These are phyloP conservation scores for Encephalitozoon romaleae DNA, from an alignment of 371 early-diverging fungal genomes.

Conservation along the genomic window DNA sequence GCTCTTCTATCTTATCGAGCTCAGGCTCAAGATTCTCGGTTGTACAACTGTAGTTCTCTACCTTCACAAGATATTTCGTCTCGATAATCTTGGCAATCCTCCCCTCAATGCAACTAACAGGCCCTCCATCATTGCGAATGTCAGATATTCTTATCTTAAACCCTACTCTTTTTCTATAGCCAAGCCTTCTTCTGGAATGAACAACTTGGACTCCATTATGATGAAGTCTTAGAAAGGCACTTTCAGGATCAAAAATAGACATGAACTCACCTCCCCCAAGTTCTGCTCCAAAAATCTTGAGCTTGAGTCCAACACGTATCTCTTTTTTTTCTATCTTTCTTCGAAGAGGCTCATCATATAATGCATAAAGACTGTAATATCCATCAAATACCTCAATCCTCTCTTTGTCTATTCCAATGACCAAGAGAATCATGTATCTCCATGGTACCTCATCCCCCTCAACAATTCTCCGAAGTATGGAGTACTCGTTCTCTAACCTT, in stretches of 20 bases:
- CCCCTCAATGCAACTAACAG: constrained; percentile 36
- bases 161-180: constrained; percentile 39
- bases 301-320: constrained; percentile 13
- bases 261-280: constrained; percentile 5
- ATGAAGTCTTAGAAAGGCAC: neutral
- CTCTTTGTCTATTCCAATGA: constrained; percentile 37
- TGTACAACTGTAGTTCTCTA: constrained; percentile 28
- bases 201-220: constrained; percentile 21
- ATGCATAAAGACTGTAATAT: constrained; percentile 26
- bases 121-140: constrained; percentile 38
- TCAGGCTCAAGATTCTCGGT: constrained; percentile 52
- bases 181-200: constrained; percentile 19
- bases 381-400: constrained; percentile 54
- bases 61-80: constrained; percentile 29
- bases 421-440: constrained; percentile 58
- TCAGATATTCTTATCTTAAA: constrained; percentile 35
- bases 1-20: constrained; percentile 40
- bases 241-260: constrained; percentile 17
- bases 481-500: constrained; percentile 41
- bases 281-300: constrained; percentile 53
- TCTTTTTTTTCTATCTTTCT: constrained; percentile 23
- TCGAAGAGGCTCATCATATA: constrained; percentile 17
- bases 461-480: constrained; percentile 52
- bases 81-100: constrained; percentile 44
- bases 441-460: constrained; percentile 56